Evolutionary conservation across 2,329 filamentous ascomycete species (phyloP).

Genomic region (Endocalyx cinctus): DNA sequence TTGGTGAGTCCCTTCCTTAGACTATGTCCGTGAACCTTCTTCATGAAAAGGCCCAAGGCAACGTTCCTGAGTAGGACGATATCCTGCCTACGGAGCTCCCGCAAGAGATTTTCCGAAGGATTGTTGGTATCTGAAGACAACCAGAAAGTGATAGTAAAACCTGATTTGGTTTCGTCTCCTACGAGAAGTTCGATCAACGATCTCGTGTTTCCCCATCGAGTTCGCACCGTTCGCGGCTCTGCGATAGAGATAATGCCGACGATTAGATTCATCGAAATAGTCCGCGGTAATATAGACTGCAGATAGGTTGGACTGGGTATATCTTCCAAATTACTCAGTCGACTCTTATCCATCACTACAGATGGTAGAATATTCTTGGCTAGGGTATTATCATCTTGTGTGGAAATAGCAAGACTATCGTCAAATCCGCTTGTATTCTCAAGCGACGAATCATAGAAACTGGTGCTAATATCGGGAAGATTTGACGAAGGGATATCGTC

Average conservation of each 20-base stretch:
- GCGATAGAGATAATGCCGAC: conserved; percentile 71
- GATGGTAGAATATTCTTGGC: conserved; percentile 17
- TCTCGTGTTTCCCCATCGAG: conserved; percentile 57
- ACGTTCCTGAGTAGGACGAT: conserved; percentile 77
- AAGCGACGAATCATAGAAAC: conserved; percentile 20
- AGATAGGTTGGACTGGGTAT: conserved; percentile 67
- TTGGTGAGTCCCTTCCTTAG: conserved; percentile 67
- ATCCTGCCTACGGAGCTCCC: conserved; percentile 61
- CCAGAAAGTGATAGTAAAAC: conserved; percentile 85
- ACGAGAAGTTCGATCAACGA: conserved; percentile 74
- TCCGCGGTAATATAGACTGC: conserved; percentile 67
- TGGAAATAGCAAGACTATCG: conserved; percentile 34
- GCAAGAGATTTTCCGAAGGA: conserved; percentile 15
- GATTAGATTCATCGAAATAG: conserved; percentile 77
- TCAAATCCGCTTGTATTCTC: conserved; percentile 23
- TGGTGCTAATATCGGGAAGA: conserved; percentile 31
- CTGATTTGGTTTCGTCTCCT: conserved; percentile 78
- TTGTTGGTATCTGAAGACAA: conserved; percentile 39
- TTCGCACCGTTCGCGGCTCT: conserved; percentile 62
- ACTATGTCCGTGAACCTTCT: conserved; percentile 80
- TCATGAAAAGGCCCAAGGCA: conserved; percentile 68
- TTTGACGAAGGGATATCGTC: conserved; percentile 62
- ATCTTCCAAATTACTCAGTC: conserved; percentile 60
- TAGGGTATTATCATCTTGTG: conserved; percentile 23
- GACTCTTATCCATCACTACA: conserved; percentile 28